Evolutionary conservation across 257 asterid species (phyloP).

Genomic region (Sherardia arvensis): DNA sequence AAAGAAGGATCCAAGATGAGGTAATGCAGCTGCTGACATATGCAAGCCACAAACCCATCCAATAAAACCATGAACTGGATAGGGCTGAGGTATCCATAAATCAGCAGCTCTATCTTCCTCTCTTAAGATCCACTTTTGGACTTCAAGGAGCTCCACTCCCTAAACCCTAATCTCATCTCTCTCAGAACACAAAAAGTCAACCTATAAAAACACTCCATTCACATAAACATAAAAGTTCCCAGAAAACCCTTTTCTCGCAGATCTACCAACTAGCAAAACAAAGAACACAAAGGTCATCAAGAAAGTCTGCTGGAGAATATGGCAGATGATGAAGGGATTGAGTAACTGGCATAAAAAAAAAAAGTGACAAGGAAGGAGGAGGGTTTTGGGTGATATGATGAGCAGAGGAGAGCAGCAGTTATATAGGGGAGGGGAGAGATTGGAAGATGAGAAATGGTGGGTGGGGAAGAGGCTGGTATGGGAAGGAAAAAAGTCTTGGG

Average conservation of each 20-base stretch:
- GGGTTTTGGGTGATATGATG: slow-evolving; percentile 8
- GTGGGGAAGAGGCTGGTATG: slow-evolving; percentile 9
- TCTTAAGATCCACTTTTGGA: slow-evolving; percentile 66
- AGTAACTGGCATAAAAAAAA: no score
- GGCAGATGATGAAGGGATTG: neutral
- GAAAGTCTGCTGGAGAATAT: neutral
- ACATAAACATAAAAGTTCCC: neutral
- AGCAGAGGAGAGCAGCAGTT: slow-evolving; percentile 11
- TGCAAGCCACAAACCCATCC: slow-evolving; percentile 82
- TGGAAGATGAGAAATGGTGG: slow-evolving; percentile 28
- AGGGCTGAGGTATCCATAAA: slow-evolving; percentile 79
- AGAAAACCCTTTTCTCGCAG: neutral
- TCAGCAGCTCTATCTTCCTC: slow-evolving; percentile 72
- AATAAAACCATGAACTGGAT: slow-evolving; percentile 20
- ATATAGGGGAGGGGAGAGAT: slow-evolving; percentile 28
- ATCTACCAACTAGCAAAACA: neutral
- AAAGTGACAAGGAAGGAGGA: neutral
- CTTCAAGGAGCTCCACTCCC: slow-evolving; percentile 90
- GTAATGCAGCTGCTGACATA: slow-evolving; percentile 63
- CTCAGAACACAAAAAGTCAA: slow-evolving; percentile 1
- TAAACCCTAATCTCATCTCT: slow-evolving; percentile 19
- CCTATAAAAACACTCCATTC: neutral
- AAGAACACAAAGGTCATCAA: no score
- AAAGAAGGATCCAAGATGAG: slow-evolving; percentile 48
- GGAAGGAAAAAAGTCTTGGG: slow-evolving; percentile 23